A percentile compares a stretch with the other conserved stretches of the same genome.
phyloP scores from a whole-genome alignment of 129 eudicot genomes.

The Escallonia rubra region DNA sequence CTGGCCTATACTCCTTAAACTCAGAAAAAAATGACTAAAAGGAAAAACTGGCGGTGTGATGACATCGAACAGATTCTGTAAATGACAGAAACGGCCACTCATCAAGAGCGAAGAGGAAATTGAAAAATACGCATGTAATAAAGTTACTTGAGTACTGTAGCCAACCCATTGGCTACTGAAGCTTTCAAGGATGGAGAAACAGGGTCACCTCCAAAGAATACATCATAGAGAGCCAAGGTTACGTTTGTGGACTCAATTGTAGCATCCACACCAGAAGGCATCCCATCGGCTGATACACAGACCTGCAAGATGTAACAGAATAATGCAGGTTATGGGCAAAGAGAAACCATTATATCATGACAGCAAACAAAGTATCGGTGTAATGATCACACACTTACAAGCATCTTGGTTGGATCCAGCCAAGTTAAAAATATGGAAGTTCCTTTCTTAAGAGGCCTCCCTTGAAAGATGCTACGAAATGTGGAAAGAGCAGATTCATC shows the following conservation, averaged over 20 bases:
- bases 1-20: background rate
- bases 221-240: conserved; percentile 71
- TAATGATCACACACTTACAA: conserved; percentile 38
- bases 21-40: too few relatives aligned
- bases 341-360: background rate
- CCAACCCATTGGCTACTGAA: conserved; percentile 55
- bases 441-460: conserved; percentile 68
- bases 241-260: conserved; percentile 63
- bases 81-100: too few relatives aligned
- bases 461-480: conserved; percentile 62
- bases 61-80: too few relatives aligned
- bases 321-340: background rate
- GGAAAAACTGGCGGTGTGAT: too few relatives aligned
- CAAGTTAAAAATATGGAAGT: conserved; percentile 75
- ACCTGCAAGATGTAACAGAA: conserved; percentile 35
- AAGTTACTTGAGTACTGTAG: conserved; percentile 29
- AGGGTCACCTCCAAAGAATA: conserved; percentile 68
- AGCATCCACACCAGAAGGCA: conserved; percentile 60
- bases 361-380: background rate
- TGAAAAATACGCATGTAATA: background rate
- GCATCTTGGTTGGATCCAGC: conserved; percentile 70
- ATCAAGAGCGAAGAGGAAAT: too few relatives aligned
- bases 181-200: conserved; percentile 90
- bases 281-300: conserved; percentile 50
- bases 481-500: conserved; percentile 68